Percentiles rank a stretch among this genome's conserved stretches.
phyloP scores from a whole-genome alignment of 805 yeast species.

The Candida loeiensis region DNA sequence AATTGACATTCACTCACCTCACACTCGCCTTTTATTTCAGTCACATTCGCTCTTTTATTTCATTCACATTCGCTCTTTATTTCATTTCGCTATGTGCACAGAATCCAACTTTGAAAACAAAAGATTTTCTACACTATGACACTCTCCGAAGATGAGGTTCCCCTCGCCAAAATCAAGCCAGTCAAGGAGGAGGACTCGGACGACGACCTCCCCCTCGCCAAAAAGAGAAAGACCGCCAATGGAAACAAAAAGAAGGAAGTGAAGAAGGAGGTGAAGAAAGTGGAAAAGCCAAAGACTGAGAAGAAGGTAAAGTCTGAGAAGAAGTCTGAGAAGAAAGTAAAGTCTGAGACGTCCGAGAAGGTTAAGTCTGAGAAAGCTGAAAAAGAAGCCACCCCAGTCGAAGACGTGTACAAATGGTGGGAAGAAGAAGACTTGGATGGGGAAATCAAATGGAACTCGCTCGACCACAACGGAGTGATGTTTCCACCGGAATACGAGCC shows the following conservation, averaged over 20 bases:
- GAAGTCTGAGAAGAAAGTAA: too few species aligned
- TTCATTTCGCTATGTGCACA: too few species aligned
- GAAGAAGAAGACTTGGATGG: constrained; percentile 81
- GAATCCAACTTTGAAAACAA: too few species aligned
- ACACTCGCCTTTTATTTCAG: too few species aligned
- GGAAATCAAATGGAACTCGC: constrained; percentile 77
- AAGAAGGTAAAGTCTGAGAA: constrained; percentile 1
- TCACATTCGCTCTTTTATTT: too few species aligned
- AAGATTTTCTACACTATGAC: constrained; percentile 6
- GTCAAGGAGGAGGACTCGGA: constrained; percentile 11
- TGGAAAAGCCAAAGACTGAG: constrained; percentile 2
- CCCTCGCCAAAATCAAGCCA: constrained; percentile 6
- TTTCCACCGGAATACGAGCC: constrained; percentile 93
- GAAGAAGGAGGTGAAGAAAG: constrained; percentile 4
- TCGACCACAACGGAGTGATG: constrained; percentile 86
- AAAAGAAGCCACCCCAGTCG: constrained; percentile 1
- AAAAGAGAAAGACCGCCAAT: constrained; percentile 8
- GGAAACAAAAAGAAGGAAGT: constrained; percentile 8
- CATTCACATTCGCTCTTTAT: too few species aligned
- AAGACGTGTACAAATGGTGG: constrained; percentile 48
- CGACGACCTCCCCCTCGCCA: constrained; percentile 18
- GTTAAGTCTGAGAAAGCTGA: constrained; percentile 9
- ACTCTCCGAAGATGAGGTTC: constrained; percentile 12
- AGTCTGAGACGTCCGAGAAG: constrained; percentile 6
- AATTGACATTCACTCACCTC: too few species aligned